Conservation (phyloP, 768 basidiomycete species). For the Phaeotremella skinneri region DNA sequence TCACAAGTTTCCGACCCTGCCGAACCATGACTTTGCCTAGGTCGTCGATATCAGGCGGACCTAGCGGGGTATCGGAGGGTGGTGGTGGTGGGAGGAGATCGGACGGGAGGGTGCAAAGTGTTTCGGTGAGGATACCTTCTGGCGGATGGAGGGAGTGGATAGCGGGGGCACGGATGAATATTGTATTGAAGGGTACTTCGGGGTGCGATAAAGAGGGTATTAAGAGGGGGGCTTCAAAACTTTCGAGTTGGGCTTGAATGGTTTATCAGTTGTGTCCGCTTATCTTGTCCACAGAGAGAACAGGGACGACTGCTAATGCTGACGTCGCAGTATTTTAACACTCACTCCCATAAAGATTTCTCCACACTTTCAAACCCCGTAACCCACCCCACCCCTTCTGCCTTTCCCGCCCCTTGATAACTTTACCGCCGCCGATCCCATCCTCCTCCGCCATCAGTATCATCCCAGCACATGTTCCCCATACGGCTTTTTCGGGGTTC, state of each 20-base stretch:
- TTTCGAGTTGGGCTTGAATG: constrained; percentile 65
- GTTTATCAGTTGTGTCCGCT: constrained; percentile 4
- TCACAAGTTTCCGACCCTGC: constrained; percentile 79
- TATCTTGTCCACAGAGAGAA: background rate
- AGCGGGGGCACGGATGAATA: constrained; percentile 89
- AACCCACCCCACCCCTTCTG: constrained; percentile 82
- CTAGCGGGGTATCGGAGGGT: constrained; percentile 49
- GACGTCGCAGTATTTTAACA: constrained; percentile 8
- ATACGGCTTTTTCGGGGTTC: constrained; percentile 64
- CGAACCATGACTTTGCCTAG: constrained; percentile 75
- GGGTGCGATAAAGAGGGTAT: constrained; percentile 65
- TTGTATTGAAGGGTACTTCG: constrained; percentile 66
- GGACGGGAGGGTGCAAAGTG: constrained; percentile 68
- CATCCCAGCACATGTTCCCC: constrained; percentile 96
- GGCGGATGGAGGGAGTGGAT: constrained; percentile 47
- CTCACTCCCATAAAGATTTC: constrained; percentile 92
- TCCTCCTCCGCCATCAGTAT: constrained; percentile 71
- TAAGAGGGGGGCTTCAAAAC: constrained; percentile 75
- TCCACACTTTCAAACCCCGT: constrained; percentile 65
- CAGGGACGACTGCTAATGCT: constrained; percentile 4
- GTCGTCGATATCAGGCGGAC: constrained; percentile 54
- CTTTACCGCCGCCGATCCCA: constrained; percentile 69
- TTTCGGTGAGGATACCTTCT: constrained; percentile 59
- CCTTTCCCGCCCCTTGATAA: constrained; percentile 59
- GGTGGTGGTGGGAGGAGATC: constrained; percentile 55